Base-by-base conservation (phyloP, 1,284 basidiomycete species). In the Heterobasidion occidentale region DNA sequence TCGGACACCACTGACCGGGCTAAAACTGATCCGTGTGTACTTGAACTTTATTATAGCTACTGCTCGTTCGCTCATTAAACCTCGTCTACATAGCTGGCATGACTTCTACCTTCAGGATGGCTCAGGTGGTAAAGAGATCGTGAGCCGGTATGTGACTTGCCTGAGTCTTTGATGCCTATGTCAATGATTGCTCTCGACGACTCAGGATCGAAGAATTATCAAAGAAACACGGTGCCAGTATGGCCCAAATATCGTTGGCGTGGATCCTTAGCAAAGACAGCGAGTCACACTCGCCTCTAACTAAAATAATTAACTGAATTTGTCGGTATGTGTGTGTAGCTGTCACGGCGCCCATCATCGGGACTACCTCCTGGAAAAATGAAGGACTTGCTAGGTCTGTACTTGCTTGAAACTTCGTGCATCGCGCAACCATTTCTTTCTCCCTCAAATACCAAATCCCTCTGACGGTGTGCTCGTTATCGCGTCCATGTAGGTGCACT, bases 271-370 rank as follows among this genome's bases (percentile, higher is more conserved):
- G 63, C 12, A 72, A 71, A 55, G 59, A 62, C 27, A 52, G 64
- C 62, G 17, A 27, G 56, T 56, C 2, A 12, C 15, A 9, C 11
- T 19, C 34, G 9, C 14, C 34, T 2, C 17, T 9, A 14, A 27
- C 14, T 7, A 14, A 1, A 9, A 45, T 9, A 3, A 17, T 20
- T 9, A 34, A 5, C 9, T 19, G 20, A 36, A 17, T 36, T 3
- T 36, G 3, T 0, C 35, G 27, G 27, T 27, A n/a, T 20, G 38
- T 20, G 14, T 8, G 14, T 42, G 3, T 19, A 56, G 56, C 8
- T 12, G 65, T 73, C 0, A 60, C 67, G 20, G 71, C 70, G 35
- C 72, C 73, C 19, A 70, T 75, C 54, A 65, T 74, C n/a, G 73
- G 74, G 27, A 67, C 69, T 8, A 71, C 69, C 17, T 70, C 59